Base-by-base conservation (phyloP, 768 basidiomycete species). In the Mycena filopes region DNA sequence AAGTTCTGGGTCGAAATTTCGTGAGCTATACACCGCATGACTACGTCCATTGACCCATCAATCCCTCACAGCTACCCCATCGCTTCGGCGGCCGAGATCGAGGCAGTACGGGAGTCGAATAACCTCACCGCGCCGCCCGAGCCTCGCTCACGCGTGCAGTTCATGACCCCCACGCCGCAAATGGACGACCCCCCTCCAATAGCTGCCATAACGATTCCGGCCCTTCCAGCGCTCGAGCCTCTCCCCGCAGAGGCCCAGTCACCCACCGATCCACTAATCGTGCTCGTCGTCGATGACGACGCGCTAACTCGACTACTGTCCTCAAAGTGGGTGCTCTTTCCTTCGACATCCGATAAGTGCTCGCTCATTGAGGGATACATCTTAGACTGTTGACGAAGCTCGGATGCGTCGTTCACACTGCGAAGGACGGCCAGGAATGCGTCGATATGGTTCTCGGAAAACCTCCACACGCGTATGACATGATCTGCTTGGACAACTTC, bases 1-100 rank as follows among this genome's bases (percentile, higher is more conserved):
- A 79, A 75, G 60, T 83, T 83, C 74, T 83, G 82, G 82, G 69
- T 78, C 15, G 77, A 78, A 66, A 59, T 78, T 28, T 55, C 53
- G 47, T 70, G 33, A 36, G 63, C 53, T 28, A 38, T 16, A 11
- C 29, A 18, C n/a, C 20, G n/a, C n/a, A n/a, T n/a, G n/a, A 46
- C 5, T 12, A 46, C 18, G 9, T 15, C 0, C 12, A 15, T 21
- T 21, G 4, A 45, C n/a, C n/a, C 41, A 33, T 45, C 43, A 20
- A 10, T 12, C n/a, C 33, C 12, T 41, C 7, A 25, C 55, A 49
- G 63, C 41, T 60, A 68, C 61, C 64, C 65, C 6, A 53, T 68
- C 9, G 53, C 63, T 36, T 57, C 60, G 23, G 38, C 46, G 20
- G 57, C 50, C 28, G 54, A 61, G 12, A 28, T 64, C 26, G 48